phyloP scores from a whole-genome alignment of 352 stramenopile species.

The Pythium grandisporangium region DNA sequence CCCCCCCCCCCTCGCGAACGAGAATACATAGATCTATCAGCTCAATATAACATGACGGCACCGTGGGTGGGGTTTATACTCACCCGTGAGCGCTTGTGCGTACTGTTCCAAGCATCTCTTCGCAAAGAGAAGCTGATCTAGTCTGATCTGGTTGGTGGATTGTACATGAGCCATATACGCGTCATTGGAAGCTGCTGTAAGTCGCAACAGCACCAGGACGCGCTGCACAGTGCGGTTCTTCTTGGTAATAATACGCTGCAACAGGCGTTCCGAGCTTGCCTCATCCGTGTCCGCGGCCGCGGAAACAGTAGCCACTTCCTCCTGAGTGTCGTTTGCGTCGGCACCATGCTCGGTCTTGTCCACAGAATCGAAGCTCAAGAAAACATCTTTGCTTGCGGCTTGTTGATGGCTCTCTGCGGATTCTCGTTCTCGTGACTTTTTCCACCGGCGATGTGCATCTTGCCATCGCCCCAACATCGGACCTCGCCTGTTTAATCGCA shows the following conservation, averaged over 20 bases:
- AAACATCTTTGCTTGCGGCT: not conserved
- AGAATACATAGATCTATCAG: too few relatives aligned
- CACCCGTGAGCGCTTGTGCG: constrained; percentile 40
- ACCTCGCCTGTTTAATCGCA: too few relatives aligned
- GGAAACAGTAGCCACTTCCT: not conserved
- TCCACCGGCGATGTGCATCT: too few relatives aligned
- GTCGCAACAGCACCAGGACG: constrained; percentile 31
- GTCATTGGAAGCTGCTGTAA: constrained; percentile 44
- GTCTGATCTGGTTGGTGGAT: constrained; percentile 35
- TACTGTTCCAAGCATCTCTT: constrained; percentile 30
- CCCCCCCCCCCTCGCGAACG: too few relatives aligned
- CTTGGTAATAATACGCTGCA: constrained; percentile 11
- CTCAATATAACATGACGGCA: too few relatives aligned
- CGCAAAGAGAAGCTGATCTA: constrained; percentile 33
- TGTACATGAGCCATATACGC: too few relatives aligned
- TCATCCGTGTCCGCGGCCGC: not conserved
- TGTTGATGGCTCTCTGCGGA: not conserved
- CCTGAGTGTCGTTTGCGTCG: not conserved
- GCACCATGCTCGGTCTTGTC: not conserved
- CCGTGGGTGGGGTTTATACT: too few relatives aligned
- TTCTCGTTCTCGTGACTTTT: not conserved
- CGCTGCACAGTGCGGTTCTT: constrained; percentile 69
- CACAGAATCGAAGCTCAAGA: too few relatives aligned
- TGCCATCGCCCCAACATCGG: too few relatives aligned
- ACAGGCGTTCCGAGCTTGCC: constrained; percentile 2